Base-by-base conservation (phyloP, 2,329 filamentous ascomycete species). In the Aureobasidium pullulans region DNA sequence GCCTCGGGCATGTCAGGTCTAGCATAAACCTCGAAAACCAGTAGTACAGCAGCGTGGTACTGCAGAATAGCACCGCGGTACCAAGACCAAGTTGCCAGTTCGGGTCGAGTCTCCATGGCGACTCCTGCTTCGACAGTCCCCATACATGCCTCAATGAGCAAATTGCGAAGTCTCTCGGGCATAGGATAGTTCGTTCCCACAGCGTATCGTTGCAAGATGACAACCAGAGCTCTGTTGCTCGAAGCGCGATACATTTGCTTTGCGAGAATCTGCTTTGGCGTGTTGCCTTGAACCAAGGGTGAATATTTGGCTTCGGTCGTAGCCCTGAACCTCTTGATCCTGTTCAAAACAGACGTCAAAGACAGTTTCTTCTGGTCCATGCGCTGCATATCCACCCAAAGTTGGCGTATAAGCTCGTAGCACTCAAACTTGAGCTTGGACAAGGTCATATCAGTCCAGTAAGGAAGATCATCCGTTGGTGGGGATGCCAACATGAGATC, bases 21-120 rank as follows among this genome's bases (percentile, higher is more conserved):
- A 48, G 80, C 79, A 67, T 84, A 87, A 4, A 89, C 73, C 68
- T 91, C 87, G 23, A 83, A 81, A 6, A 89, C 77, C 23, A 92
- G 75, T 1, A 91, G 76, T 34, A 91, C 77, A 0, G 87, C 85
- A 4, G 81, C 79, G 66, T 90, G 88, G 69, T 86, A 89, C 68
- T 90, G 87, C 62, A 88, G 85, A 63, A 87, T 82, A 6, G 88
- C 86, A 4, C 87, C 86, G 23, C 66, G 67, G 61, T 90, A 90
- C 88, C 88, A 91, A 1, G 76, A 72, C 86, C 87, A 91, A 1
- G 73, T 73, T 1, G 73, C 70, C 39, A 89, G 65, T 1, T 76
- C 74, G 1, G 79, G 79, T 0, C 76, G 69, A 1, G 76, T 80
- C 60, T 85, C 82, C 10, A 85, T 72, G 8, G 73, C 73, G 49